Evolutionary conservation across 176 grass and related monocot species (phyloP).

Genomic region (Ensete ventricosum): DNA sequence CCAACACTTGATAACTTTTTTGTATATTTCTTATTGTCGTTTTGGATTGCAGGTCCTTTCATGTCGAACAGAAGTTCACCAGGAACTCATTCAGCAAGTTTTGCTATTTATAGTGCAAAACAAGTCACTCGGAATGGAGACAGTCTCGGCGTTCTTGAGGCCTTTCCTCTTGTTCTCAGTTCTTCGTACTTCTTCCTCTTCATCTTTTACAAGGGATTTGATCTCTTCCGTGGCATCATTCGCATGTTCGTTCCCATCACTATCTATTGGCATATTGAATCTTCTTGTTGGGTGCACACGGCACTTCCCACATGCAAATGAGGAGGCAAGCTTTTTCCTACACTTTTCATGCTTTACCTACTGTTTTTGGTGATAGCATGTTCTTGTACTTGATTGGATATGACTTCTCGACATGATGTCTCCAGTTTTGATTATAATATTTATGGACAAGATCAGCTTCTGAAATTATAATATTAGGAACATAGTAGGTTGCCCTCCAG

Average conservation of each 20-base stretch:
- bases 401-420: too few species aligned
- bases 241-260: slow-evolving; percentile 15
- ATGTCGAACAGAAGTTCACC: slow-evolving; percentile 20
- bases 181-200: slow-evolving; percentile 32
- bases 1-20: background rate
- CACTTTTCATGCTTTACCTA: background rate
- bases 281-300: slow-evolving; percentile 41
- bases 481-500: too few species aligned
- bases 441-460: too few species aligned
- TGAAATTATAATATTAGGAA: too few species aligned
- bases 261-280: slow-evolving; percentile 30
- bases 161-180: slow-evolving; percentile 47
- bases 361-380: background rate
- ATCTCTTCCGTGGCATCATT: slow-evolving; percentile 34
- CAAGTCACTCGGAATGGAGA: slow-evolving; percentile 17
- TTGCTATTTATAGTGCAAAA: slow-evolving; percentile 36
- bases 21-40: background rate
- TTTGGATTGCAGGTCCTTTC: slow-evolving; percentile 21
- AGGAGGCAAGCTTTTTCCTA: slow-evolving; percentile 9
- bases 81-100: slow-evolving; percentile 44
- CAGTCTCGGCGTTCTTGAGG: slow-evolving; percentile 33
- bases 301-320: slow-evolving; percentile 30
- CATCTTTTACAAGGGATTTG: slow-evolving; percentile 46
- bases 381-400: background rate
- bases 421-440: too few species aligned